Evolutionary conservation across 179 eudicot genomes (phyloP).

Genomic region (Spinacia oleracea): DNA sequence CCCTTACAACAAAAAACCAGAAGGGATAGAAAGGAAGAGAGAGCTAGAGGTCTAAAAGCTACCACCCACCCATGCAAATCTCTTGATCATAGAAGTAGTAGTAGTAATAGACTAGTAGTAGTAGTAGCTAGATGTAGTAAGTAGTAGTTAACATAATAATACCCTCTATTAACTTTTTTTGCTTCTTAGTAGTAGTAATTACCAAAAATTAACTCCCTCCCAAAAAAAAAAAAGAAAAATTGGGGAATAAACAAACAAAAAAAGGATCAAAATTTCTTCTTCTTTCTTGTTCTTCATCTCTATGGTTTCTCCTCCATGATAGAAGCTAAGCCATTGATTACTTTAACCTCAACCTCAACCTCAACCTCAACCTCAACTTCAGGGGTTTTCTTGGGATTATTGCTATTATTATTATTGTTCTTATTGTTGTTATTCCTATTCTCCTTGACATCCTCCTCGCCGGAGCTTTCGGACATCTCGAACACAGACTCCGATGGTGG

Average conservation of each 20-base stretch:
- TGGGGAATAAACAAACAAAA: constrained; percentile 4
- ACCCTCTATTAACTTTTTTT: constrained; percentile 18
- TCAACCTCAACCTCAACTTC: constrained; percentile 29
- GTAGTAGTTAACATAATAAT: constrained; percentile 18
- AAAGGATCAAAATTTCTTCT: constrained; percentile 31
- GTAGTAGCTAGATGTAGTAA: constrained; percentile 18
- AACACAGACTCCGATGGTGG: constrained; percentile 38
- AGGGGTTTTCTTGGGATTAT: constrained; percentile 16
- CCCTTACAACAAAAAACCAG: constrained; percentile 48
- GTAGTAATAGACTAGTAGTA: constrained; percentile 11
- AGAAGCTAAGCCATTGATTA: constrained; percentile 39
- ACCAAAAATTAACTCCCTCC: constrained; percentile 38
- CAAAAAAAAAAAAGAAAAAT: constrained; percentile 12
- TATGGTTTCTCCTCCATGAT: constrained; percentile 36
- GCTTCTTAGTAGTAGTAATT: constrained; percentile 26
- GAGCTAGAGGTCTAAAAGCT: constrained; percentile 29
- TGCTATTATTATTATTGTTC: constrained; percentile 14
- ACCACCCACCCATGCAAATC: constrained; percentile 33
- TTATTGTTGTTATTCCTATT: constrained; percentile 14
- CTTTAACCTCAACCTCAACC: constrained; percentile 25
- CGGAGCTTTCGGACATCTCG: constrained; percentile 48
- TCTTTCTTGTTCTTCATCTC: constrained; percentile 19
- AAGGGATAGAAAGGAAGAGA: constrained; percentile 35
- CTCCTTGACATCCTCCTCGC: constrained; percentile 42
- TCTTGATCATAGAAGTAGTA: no score